Evolutionary conservation across 2,329 filamentous ascomycete genomes (phyloP).

Genomic region (Didymella glomerata): DNA sequence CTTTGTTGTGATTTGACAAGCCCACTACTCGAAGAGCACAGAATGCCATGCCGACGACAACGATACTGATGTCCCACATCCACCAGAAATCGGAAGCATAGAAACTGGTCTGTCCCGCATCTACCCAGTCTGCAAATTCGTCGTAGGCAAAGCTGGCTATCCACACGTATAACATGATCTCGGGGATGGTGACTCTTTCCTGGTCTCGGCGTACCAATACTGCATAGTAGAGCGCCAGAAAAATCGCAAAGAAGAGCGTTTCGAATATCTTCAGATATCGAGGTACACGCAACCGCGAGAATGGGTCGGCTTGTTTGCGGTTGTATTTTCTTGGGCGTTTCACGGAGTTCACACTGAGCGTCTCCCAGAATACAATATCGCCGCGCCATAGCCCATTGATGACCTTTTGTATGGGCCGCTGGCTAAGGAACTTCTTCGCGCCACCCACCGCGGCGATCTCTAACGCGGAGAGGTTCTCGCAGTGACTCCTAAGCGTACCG

Average conservation of each 20-base stretch:
- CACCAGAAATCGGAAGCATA: constrained; percentile 51
- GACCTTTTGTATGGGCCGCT: constrained; percentile 81
- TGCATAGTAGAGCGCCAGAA: constrained; percentile 83
- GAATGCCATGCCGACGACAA: constrained; percentile 75
- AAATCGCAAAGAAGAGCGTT: constrained; percentile 78
- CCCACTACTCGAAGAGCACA: constrained; percentile 73
- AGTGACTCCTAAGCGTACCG: constrained; percentile 73
- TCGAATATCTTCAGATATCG: constrained; percentile 87
- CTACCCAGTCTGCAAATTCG: constrained; percentile 73
- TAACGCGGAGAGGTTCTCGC: constrained; percentile 82
- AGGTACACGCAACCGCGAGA: constrained; percentile 79
- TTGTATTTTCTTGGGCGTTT: constrained; percentile 84
- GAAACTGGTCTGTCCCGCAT: constrained; percentile 82
- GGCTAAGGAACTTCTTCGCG: constrained; percentile 84
- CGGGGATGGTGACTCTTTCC: constrained; percentile 70
- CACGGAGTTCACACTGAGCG: constrained; percentile 73
- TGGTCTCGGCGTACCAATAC: constrained; percentile 79
- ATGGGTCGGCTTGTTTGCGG: constrained; percentile 49
- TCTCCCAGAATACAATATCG: constrained; percentile 87
- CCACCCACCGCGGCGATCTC: constrained; percentile 84
- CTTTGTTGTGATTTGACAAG: constrained; percentile 65
- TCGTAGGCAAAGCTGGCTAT: constrained; percentile 88
- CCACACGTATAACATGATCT: constrained; percentile 83
- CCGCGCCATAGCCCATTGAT: constrained; percentile 83
- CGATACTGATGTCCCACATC: constrained; percentile 62